phyloP scores from a whole-genome alignment of 192 early-diverging fungal genomes.

The Rhizophagus sp. region DNA sequence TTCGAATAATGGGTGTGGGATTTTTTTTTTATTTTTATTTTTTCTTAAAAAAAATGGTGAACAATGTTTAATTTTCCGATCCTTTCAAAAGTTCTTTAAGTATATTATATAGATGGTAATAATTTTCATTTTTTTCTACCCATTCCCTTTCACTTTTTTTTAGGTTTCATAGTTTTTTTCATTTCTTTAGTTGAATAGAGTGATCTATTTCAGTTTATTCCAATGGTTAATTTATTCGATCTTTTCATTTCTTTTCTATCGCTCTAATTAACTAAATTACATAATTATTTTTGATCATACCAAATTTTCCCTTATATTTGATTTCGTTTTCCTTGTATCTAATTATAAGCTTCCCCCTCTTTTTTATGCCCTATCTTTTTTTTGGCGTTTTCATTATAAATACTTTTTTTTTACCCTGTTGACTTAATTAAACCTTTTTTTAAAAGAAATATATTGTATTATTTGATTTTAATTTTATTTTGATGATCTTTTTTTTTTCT shows the following conservation, averaged over 20 bases:
- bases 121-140: conserved; percentile 4
- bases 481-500: neutral
- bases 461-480: neutral
- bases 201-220: neutral
- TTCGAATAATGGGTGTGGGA: neutral
- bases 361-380: neutral
- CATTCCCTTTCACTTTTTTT: conserved; percentile 1
- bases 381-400: neutral
- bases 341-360: neutral
- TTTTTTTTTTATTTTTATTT: conserved; percentile 5
- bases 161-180: neutral
- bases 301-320: conserved; percentile 11
- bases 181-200: neutral
- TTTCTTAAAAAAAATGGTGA: conserved; percentile 1
- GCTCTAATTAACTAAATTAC: neutral
- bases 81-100: neutral
- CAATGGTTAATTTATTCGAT: neutral
- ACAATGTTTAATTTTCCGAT: neutral
- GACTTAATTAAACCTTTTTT: neutral
- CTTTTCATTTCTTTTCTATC: neutral
- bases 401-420: conserved; percentile 14
- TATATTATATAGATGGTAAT: conserved; percentile 4
- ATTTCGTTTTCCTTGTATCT: conserved; percentile 19
- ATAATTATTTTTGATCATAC: conserved; percentile 13
- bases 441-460: neutral